A percentile compares a stretch with the other conserved stretches of the same genome.
These are phyloP conservation scores for Penicillium sp. DNA, from an alignment of 2,329 filamentous ascomycete species.

Conservation along the genomic window DNA sequence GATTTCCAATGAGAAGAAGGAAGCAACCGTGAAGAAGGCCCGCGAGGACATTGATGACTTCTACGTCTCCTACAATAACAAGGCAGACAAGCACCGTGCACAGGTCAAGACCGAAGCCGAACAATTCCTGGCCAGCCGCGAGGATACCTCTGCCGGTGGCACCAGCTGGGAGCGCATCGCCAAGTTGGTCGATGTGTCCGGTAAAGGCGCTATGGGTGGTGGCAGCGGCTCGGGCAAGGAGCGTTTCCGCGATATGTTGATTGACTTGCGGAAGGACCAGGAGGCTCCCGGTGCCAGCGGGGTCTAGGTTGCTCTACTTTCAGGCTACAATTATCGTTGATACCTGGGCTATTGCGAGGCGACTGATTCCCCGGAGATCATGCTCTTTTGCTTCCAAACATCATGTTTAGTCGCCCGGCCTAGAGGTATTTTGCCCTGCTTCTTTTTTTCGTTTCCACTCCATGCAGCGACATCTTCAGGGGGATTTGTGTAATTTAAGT, in stretches of 20 bases:
- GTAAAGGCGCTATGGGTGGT: conserved; percentile 83
- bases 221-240: conserved; percentile 90
- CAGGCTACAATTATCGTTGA: conserved; percentile 4
- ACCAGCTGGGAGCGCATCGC: conserved; percentile 98
- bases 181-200: conserved; percentile 94
- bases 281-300: conserved; percentile 63
- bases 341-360: conserved; percentile 3
- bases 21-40: conserved; percentile 80
- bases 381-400: conserved; percentile 9
- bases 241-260: conserved; percentile 84
- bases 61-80: conserved; percentile 98
- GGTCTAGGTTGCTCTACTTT: conserved; percentile 28
- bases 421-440: conserved; percentile 8
- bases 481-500: conserved; percentile 25
- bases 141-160: conserved; percentile 89
- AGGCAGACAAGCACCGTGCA: conserved; percentile 87
- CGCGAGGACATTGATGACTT: conserved; percentile 96
- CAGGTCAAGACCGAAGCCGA: conserved; percentile 90
- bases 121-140: conserved; percentile 79
- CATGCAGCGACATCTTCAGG: conserved; percentile 21
- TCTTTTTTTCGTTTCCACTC: conserved; percentile 14
- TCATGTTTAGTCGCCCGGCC: conserved; percentile 6
- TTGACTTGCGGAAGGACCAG: conserved; percentile 88
- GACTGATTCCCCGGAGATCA: conserved; percentile 5
- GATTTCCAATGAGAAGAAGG: conserved; percentile 75